Percentiles rank a stretch among this genome's conserved stretches.
Evolutionary conservation across 176 grass and related monocot species (phyloP).

Genomic region (Calamus simplicifolius): DNA sequence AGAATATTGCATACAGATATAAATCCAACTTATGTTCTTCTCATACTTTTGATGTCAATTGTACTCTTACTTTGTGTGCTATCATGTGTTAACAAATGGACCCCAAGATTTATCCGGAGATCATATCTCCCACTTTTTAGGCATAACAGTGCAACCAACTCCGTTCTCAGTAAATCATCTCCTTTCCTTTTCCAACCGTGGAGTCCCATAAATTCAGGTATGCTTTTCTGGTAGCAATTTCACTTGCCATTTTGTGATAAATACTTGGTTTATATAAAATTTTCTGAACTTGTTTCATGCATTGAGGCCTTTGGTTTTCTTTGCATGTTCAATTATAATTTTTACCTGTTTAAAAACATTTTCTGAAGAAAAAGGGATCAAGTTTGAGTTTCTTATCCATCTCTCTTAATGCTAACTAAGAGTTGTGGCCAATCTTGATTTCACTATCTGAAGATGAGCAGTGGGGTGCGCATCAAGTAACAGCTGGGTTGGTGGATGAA

Average conservation of each 20-base stretch:
- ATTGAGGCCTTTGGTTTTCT: no score
- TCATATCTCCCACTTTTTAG: constrained; percentile 77
- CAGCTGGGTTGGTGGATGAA: no score
- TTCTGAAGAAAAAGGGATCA: no score
- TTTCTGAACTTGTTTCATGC: no score
- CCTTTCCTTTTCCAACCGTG: constrained; percentile 79
- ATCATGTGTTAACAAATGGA: constrained; percentile 52
- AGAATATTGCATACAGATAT: constrained; percentile 51
- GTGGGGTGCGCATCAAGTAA: no score
- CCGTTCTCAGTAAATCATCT: constrained; percentile 40
- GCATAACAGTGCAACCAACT: constrained; percentile 39
- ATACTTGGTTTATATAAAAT: no score
- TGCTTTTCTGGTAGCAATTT: constrained; percentile 1
- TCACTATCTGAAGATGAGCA: no score
- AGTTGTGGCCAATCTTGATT: no score
- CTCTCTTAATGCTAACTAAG: no score
- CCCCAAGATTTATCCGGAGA: constrained; percentile 71
- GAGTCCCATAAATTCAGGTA: constrained; percentile 82
- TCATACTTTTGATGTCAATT: constrained; percentile 62
- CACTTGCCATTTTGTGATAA: constrained; percentile 1
- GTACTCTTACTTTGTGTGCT: constrained; percentile 60
- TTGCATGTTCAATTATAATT: no score
- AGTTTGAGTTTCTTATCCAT: no score
- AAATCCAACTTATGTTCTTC: constrained; percentile 62
- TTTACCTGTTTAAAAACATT: no score